phyloP scores from a whole-genome alignment of 2,329 filamentous ascomycete species.

The Ophiostoma montium region DNA sequence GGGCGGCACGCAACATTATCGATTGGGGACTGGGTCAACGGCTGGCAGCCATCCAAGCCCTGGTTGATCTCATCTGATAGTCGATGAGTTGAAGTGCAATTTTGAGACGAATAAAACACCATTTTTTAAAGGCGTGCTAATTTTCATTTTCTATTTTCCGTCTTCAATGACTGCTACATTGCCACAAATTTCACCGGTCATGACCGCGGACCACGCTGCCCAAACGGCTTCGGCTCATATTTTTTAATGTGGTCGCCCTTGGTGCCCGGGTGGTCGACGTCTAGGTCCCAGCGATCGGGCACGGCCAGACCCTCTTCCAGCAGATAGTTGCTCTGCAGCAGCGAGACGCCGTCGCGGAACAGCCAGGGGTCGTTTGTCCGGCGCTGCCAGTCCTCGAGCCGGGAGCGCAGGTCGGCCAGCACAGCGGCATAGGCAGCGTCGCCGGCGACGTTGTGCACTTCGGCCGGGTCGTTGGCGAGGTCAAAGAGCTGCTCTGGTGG shows the following conservation, averaged over 20 bases:
- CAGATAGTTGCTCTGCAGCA: constrained; percentile 11
- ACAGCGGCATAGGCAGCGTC: constrained; percentile 19
- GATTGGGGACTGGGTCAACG: neutral
- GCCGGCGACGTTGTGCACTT: constrained; percentile 29
- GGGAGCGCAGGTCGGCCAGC: constrained; percentile 19
- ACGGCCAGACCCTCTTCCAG: constrained; percentile 17
- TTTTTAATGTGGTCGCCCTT: neutral
- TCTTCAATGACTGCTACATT: too few relatives aligned
- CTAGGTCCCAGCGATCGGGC: constrained; percentile 17
- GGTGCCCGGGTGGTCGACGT: constrained; percentile 12
- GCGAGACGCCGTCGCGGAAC: constrained; percentile 17
- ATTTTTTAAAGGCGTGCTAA: too few relatives aligned
- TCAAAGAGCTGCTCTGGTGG: constrained; percentile 33
- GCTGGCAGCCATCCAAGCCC: neutral
- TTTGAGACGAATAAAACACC: too few relatives aligned
- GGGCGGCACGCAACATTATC: neutral
- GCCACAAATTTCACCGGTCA: neutral
- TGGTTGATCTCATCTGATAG: neutral
- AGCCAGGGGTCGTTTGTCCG: constrained; percentile 19
- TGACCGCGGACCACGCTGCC: neutral
- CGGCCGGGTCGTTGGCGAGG: constrained; percentile 28
- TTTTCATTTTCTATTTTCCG: too few relatives aligned
- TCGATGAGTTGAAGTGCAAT: too few relatives aligned
- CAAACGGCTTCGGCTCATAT: neutral
- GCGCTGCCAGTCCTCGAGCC: constrained; percentile 19